These are phyloP conservation scores for Aspergillus carbonarius DNA, from an alignment of 2,329 filamentous ascomycete genomes.

Conservation along the genomic window DNA sequence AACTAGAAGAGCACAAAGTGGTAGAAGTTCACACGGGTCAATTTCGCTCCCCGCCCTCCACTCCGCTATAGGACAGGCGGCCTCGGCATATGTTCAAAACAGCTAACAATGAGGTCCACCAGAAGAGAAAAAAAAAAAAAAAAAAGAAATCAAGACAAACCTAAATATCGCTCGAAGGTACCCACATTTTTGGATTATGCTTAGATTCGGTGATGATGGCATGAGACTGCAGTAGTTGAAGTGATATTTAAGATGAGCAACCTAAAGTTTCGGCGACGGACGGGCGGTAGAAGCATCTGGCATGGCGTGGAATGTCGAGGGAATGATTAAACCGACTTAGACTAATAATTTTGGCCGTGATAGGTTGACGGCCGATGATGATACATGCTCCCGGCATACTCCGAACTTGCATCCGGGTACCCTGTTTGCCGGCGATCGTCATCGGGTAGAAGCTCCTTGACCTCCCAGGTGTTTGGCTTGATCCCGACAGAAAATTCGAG, in stretches of 20 bases:
- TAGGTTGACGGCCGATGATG: conserved; percentile 42
- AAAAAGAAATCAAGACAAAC: neutral
- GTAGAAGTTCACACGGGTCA: neutral
- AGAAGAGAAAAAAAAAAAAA: neutral
- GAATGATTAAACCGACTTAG: neutral
- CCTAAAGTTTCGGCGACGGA: neutral
- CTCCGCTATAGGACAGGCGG: neutral
- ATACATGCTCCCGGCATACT: conserved; percentile 47
- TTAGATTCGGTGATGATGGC: neutral
- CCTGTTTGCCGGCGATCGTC: conserved; percentile 73
- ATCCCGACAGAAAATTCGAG: conserved; percentile 97
- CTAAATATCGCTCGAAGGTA: neutral
- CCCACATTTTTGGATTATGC: neutral
- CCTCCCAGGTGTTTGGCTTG: conserved; percentile 96
- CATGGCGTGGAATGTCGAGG: conserved; percentile 1
- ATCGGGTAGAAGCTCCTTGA: conserved; percentile 84
- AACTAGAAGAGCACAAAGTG: neutral
- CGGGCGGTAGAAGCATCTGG: neutral
- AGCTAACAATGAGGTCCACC: neutral
- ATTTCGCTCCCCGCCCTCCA: neutral
- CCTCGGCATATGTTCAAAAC: neutral
- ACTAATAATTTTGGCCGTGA: conserved; percentile 38
- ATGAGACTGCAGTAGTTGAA: neutral
- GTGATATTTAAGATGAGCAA: neutral
- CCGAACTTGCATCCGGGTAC: conserved; percentile 60